A percentile compares a stretch with the other conserved stretches of the same genome.
Evolutionary conservation across 23 red algal genomes (phyloP).

Genomic region (Chondrus crispus): DNA sequence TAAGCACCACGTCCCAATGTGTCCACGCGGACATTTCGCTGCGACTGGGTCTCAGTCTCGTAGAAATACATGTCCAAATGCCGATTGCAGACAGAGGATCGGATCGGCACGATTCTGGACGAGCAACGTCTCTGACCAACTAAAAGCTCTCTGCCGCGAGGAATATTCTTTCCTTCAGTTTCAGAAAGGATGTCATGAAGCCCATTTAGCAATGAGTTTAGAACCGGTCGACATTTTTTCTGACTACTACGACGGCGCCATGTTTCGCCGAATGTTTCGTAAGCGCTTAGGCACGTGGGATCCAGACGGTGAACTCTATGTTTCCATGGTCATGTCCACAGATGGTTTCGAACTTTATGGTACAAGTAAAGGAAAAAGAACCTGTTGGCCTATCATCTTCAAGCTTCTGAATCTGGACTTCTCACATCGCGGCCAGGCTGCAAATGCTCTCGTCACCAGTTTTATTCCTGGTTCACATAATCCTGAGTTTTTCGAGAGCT

Average conservation of each 20-base stretch:
- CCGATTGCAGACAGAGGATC: too few species aligned
- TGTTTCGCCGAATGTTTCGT: not conserved
- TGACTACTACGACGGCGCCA: not conserved
- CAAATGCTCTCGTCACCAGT: not conserved
- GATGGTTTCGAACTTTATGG: not conserved
- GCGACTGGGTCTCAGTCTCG: too few species aligned
- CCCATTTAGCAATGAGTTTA: too few species aligned
- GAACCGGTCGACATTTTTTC: too few species aligned
- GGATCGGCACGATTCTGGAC: too few species aligned
- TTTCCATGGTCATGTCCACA: not conserved
- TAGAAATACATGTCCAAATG: too few species aligned
- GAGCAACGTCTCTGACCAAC: too few species aligned
- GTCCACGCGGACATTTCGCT: too few species aligned
- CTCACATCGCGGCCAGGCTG: not conserved
- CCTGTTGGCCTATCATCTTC: not conserved
- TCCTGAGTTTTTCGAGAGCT: not conserved
- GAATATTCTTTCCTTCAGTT: too few species aligned
- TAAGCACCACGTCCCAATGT: too few species aligned
- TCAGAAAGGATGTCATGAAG: too few species aligned
- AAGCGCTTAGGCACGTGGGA: not conserved
- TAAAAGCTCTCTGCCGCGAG: too few species aligned
- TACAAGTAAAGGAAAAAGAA: not conserved
- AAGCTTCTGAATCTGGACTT: not conserved
- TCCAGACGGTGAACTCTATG: not conserved
- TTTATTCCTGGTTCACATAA: constrained; percentile 5